phyloP scores from a whole-genome alignment of 148 eudicot genomes.

The Amaranthus hypochondriacus region DNA sequence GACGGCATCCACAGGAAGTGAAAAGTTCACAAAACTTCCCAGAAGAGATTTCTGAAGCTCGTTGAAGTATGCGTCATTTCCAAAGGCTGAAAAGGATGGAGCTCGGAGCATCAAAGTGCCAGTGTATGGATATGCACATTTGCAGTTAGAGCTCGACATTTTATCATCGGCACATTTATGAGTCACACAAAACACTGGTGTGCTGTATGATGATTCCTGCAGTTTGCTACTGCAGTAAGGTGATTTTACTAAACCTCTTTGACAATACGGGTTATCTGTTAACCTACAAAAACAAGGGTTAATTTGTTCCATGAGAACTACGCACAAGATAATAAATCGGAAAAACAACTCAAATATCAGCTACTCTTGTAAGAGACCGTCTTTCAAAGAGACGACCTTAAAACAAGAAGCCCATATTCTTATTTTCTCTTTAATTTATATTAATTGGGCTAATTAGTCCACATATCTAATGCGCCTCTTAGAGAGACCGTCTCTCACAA shows the following conservation, averaged over 20 bases:
- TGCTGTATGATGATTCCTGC: slow-evolving; percentile 35
- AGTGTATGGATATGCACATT: slow-evolving; percentile 65
- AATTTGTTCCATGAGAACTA: not conserved
- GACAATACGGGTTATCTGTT: slow-evolving; percentile 57
- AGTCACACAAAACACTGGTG: slow-evolving; percentile 48
- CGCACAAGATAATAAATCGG: no score
- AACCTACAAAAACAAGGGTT: slow-evolving; percentile 41
- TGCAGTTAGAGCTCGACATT: slow-evolving; percentile 70
- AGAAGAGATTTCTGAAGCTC: slow-evolving; percentile 34
- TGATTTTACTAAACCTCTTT: slow-evolving; percentile 6
- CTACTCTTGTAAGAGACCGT: no score
- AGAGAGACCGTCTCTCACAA: no score
- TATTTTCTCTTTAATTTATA: no score
- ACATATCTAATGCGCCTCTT: no score
- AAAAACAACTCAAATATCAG: no score
- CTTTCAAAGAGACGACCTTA: no score
- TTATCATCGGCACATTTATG: slow-evolving; percentile 33
- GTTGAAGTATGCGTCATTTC: slow-evolving; percentile 27
- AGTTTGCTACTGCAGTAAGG: slow-evolving; percentile 36
- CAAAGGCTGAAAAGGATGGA: slow-evolving; percentile 51
- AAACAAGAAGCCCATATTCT: no score
- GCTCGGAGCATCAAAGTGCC: slow-evolving; percentile 54
- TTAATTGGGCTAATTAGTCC: no score
- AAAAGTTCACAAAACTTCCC: slow-evolving; percentile 10
- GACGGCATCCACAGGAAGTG: slow-evolving; percentile 74